Percentiles rank a stretch among this genome's conserved stretches.
phyloP scores from a whole-genome alignment of 768 basidiomycete species.

The Podaxis mareebaensis region DNA sequence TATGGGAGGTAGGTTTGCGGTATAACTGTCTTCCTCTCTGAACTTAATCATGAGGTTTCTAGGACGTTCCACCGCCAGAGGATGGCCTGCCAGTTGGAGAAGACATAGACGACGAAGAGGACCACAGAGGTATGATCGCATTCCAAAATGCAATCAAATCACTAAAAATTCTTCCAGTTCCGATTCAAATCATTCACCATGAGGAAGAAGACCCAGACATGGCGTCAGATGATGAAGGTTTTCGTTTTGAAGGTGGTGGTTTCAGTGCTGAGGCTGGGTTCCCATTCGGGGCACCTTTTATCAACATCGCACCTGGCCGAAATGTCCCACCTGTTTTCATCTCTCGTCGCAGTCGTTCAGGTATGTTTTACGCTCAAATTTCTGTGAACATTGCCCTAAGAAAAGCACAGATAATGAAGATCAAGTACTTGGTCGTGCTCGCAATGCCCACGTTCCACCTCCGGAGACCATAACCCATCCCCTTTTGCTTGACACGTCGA shows the following conservation, averaged over 20 bases:
- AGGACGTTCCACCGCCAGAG: conserved; percentile 57
- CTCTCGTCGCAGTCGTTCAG: conserved; percentile 21
- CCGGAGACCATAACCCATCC: conserved; percentile 81
- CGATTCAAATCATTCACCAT: conserved; percentile 62
- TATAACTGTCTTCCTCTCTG: not conserved
- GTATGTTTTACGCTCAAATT: conserved; percentile 31
- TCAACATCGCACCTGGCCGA: conserved; percentile 41
- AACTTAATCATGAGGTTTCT: not conserved
- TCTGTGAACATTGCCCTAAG: conserved; percentile 14
- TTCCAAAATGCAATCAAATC: conserved; percentile 7
- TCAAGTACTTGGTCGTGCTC: conserved; percentile 63
- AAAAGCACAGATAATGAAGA: conserved; percentile 47
- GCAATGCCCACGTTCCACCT: conserved; percentile 50
- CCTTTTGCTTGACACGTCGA: conserved; percentile 67
- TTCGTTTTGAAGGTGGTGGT: conserved; percentile 36
- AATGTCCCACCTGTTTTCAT: conserved; percentile 29
- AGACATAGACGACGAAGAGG: conserved; percentile 62
- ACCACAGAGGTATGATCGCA: conserved; percentile 47
- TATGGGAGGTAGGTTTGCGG: conserved; percentile 34
- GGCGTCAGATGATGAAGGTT: conserved; percentile 70
- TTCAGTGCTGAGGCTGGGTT: conserved; percentile 51
- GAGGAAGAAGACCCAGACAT: conserved; percentile 64
- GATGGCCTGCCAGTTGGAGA: conserved; percentile 45
- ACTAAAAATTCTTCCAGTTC: conserved; percentile 24
- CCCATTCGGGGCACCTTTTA: conserved; percentile 53